Percentiles rank a stretch among this genome's conserved stretches.
phyloP scores from a whole-genome alignment of 202 grass and related monocot genomes.

The Thinopyrum obtusiflorum region DNA sequence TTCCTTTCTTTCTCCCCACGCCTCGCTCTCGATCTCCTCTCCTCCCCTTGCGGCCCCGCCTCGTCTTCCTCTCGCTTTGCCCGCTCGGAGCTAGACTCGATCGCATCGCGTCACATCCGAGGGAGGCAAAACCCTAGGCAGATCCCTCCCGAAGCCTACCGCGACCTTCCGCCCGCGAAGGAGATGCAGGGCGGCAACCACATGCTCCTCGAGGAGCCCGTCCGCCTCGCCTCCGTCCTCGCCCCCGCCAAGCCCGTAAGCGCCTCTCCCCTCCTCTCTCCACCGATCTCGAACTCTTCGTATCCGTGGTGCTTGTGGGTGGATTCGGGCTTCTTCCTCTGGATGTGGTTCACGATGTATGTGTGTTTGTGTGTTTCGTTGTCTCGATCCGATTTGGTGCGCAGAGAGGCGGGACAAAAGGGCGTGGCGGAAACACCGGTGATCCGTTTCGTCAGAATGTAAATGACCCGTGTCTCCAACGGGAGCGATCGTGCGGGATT shows the following conservation, averaged over 20 bases:
- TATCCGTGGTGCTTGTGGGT: too few species aligned
- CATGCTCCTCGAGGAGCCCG: conserved; percentile 87
- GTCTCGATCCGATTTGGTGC: conserved; percentile 16
- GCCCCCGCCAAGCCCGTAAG: conserved; percentile 61
- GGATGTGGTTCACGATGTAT: neutral
- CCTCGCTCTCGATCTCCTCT: neutral
- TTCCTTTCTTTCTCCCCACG: conserved; percentile 36
- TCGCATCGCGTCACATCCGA: conserved; percentile 12
- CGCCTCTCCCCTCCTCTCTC: neutral
- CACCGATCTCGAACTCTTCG: neutral
- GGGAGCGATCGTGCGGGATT: neutral
- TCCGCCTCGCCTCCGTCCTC: conserved; percentile 79
- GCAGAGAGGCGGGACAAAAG: neutral
- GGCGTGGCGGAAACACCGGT: neutral
- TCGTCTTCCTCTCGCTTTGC: conserved; percentile 25
- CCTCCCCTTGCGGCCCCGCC: conserved; percentile 1
- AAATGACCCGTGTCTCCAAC: neutral
- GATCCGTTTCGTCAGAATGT: neutral
- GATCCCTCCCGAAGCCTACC: neutral
- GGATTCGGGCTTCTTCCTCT: neutral
- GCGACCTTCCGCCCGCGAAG: neutral
- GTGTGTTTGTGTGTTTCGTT: neutral
- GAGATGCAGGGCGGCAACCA: conserved; percentile 75
- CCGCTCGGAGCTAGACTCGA: neutral
- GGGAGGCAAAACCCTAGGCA: conserved; percentile 43